These are phyloP conservation scores for Saccharomycopsis amapae DNA, from an alignment of 805 yeast genomes.

Conservation along the genomic window DNA sequence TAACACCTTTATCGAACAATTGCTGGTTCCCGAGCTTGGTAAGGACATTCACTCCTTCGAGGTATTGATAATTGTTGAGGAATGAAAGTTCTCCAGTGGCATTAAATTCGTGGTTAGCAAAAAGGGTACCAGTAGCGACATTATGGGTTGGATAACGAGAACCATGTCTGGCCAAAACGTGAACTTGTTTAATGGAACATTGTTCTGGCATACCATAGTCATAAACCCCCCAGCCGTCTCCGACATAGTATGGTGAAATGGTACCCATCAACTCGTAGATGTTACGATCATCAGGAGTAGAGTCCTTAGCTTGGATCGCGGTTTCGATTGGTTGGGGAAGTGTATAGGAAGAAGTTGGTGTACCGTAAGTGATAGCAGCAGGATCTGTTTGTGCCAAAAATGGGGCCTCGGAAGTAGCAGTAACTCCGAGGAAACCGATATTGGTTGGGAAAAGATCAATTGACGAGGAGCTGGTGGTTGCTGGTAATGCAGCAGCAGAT, in stretches of 20 bases:
- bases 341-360: conserved; percentile 18
- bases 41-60: conserved; percentile 19
- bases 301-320: conserved; percentile 18
- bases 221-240: conserved; percentile 22
- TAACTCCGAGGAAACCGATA: conserved; percentile 16
- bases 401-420: conserved; percentile 19
- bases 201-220: conserved; percentile 27
- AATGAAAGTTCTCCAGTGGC: conserved; percentile 45
- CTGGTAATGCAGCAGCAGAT: too few relatives aligned
- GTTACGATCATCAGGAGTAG: conserved; percentile 14
- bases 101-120: conserved; percentile 27
- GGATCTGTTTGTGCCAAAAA: conserved; percentile 19
- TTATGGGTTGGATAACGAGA: conserved; percentile 60
- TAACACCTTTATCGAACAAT: conserved; percentile 23
- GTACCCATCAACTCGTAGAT: conserved; percentile 21
- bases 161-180: conserved; percentile 69
- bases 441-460: conserved; percentile 15
- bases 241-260: conserved; percentile 22
- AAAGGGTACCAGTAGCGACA: conserved; percentile 27
- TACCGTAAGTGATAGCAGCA: conserved; percentile 13
- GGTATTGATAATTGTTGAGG: conserved; percentile 36
- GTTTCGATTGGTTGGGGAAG: conserved; percentile 23
- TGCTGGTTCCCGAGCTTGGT: conserved; percentile 24
- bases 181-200: conserved; percentile 59
- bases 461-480: too few relatives aligned